These are phyloP conservation scores for Henckelia pumila DNA, from an alignment of 257 asterid species.

Conservation along the genomic window DNA sequence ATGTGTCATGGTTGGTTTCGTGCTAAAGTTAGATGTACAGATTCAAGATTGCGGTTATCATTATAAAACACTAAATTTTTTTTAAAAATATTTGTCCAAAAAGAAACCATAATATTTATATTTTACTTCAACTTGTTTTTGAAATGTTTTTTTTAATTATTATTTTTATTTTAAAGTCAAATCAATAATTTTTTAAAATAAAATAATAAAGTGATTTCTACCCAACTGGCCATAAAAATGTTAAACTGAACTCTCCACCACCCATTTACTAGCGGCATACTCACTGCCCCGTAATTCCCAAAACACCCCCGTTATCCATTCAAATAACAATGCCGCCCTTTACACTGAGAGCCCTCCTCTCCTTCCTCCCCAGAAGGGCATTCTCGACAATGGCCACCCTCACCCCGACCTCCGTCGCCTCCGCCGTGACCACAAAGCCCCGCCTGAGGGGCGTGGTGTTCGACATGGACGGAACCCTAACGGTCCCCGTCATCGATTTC, in stretches of 20 bases:
- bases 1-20: too few species aligned
- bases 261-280: background rate
- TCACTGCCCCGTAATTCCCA: background rate
- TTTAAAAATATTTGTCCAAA: too few species aligned
- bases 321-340: slow-evolving; percentile 33
- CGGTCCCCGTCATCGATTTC: slow-evolving; percentile 90
- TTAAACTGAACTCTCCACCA: background rate
- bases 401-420: slow-evolving; percentile 21
- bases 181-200: too few species aligned
- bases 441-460: slow-evolving; percentile 80
- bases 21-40: too few species aligned
- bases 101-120: too few species aligned
- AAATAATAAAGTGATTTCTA: too few species aligned
- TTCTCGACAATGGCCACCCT: slow-evolving; percentile 55
- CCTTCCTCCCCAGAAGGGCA: slow-evolving; percentile 33
- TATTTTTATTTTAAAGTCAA: too few species aligned
- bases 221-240: too few species aligned
- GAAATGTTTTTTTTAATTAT: too few species aligned
- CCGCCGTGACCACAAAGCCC: slow-evolving; percentile 34
- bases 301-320: background rate
- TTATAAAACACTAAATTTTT: too few species aligned
- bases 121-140: too few species aligned
- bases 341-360: slow-evolving; percentile 29
- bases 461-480: slow-evolving; percentile 98
- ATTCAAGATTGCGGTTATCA: too few species aligned